phyloP scores from a whole-genome alignment of 2,329 filamentous ascomycete genomes.

The Catunica adiposa region DNA sequence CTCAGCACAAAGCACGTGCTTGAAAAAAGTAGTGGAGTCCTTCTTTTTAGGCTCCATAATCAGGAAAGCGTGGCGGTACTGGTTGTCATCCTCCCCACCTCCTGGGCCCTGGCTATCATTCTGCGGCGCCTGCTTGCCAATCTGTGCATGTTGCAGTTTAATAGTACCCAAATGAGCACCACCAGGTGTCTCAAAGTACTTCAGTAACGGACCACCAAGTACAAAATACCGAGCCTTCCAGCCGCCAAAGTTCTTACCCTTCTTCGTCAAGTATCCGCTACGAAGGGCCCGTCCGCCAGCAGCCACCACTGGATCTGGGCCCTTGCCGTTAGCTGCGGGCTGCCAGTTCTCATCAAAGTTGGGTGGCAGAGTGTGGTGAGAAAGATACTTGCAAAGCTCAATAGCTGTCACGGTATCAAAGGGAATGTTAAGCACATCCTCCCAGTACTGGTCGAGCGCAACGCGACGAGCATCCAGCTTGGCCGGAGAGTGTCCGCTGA shows the following conservation, averaged over 20 bases:
- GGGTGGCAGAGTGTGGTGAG: constrained; percentile 44
- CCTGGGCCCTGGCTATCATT: constrained; percentile 27
- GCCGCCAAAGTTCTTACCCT: constrained; percentile 95
- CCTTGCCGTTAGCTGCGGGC: constrained; percentile 22
- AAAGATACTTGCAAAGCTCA: constrained; percentile 77
- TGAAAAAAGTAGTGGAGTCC: constrained; percentile 71
- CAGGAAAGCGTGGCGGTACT: constrained; percentile 91
- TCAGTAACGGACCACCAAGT: constrained; percentile 46
- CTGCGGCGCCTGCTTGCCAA: constrained; percentile 68
- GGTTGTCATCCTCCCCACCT: constrained; percentile 65
- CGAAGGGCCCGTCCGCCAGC: constrained; percentile 52
- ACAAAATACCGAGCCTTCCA: constrained; percentile 74
- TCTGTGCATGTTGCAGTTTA: constrained; percentile 78
- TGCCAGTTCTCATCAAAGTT: constrained; percentile 38
- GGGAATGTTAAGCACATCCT: constrained; percentile 65
- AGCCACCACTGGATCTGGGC: constrained; percentile 21
- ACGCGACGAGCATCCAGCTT: constrained; percentile 75
- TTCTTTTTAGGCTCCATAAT: constrained; percentile 94
- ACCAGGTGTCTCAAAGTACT: constrained; percentile 83
- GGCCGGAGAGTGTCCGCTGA: constrained; percentile 82
- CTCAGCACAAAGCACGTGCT: constrained; percentile 90
- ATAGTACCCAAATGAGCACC: constrained; percentile 86
- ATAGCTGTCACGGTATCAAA: constrained; percentile 63
- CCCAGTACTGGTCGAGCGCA: constrained; percentile 72
- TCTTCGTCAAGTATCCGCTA: constrained; percentile 87